Percentiles rank a stretch among this genome's conserved stretches.
phyloP scores from a whole-genome alignment of 2,329 filamentous ascomycete species.

The Venturia carpophila region DNA sequence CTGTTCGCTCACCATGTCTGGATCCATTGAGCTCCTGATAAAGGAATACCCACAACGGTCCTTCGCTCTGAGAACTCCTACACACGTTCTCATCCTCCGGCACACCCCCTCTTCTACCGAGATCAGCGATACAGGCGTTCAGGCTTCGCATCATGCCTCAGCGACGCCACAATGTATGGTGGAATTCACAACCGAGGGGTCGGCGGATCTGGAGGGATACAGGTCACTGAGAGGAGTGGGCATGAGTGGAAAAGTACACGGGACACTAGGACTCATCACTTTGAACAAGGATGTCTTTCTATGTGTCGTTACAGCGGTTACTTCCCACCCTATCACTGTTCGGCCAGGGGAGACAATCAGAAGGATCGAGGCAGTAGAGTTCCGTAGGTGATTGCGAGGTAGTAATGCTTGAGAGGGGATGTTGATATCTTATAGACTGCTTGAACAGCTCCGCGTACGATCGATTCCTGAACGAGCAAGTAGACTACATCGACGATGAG shows the following conservation, averaged over 20 bases:
- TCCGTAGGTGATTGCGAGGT: slow-evolving; percentile 43
- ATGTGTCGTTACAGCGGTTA: slow-evolving; percentile 69
- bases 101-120: slow-evolving; percentile 37
- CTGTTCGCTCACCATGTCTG: slow-evolving; percentile 37
- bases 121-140: slow-evolving; percentile 21
- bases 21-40: slow-evolving; percentile 64
- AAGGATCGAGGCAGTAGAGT: slow-evolving; percentile 78
- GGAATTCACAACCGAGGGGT: slow-evolving; percentile 63
- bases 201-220: slow-evolving; percentile 66
- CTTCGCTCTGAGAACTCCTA: slow-evolving; percentile 73
- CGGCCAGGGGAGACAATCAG: slow-evolving; percentile 84
- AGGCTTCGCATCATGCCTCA: slow-evolving; percentile 21
- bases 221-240: slow-evolving; percentile 57
- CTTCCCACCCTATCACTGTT: slow-evolving; percentile 69
- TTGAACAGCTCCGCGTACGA: slow-evolving; percentile 83
- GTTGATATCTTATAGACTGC: slow-evolving; percentile 52
- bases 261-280: slow-evolving; percentile 81
- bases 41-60: slow-evolving; percentile 81
- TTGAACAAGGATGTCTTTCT: slow-evolving; percentile 80
- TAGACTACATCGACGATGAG: slow-evolving; percentile 46
- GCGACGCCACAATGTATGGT: slow-evolving; percentile 67
- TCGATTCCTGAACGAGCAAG: slow-evolving; percentile 54
- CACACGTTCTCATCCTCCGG: slow-evolving; percentile 76
- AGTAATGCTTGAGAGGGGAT: background rate
- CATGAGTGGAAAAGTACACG: slow-evolving; percentile 57